Base-by-base conservation (phyloP, 139 green algal species). In the Auxenochlorella pyrenoidosa region DNA sequence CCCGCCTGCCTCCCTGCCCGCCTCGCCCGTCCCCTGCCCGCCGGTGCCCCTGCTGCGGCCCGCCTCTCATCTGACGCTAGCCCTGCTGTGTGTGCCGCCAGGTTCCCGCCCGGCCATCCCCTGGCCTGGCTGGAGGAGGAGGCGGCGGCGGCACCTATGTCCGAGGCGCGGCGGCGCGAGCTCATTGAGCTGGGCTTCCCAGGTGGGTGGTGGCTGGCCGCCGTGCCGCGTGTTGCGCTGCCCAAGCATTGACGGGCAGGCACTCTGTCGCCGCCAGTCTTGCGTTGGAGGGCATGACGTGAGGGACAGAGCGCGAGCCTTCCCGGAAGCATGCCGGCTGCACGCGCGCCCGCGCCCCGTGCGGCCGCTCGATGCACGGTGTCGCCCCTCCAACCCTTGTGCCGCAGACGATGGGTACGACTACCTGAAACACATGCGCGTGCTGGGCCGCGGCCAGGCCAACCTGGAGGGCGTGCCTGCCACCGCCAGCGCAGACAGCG, bases 341-440 rank as follows among this genome's bases (percentile, higher is more conserved):
- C 47, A n/a, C n/a, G n/a, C n/a, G n/a, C n/a, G n/a, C n/a, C n/a
- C n/a, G n/a, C n/a, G n/a, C n/a, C n/a, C n/a, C n/a, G n/a, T n/a
- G n/a, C n/a, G n/a, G n/a, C n/a, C n/a, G n/a, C n/a, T n/a, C n/a
- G n/a, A n/a, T n/a, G n/a, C n/a, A n/a, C n/a, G n/a, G n/a, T n/a
- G n/a, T n/a, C n/a, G n/a, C n/a, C n/a, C n/a, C n/a, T n/a, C n/a
- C n/a, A n/a, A n/a, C n/a, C n/a, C n/a, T n/a, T n/a, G n/a, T n/a
- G n/a, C 54, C 54, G 38, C 40, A 26, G 96, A 99, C 78, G 97
- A 99, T 66, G 97, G 97, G 8, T 99, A 99, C 88, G 96, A 99
- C 89, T 99, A 99, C 90, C 90, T 97, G 68, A 87, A 90, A 87
- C 97, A 99, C 89, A 75, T 98, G 87, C 88, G 93, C 1, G 91